These are phyloP conservation scores for Aurinia saxatilis DNA, from an alignment of 345 rosid species.

Conservation along the genomic window DNA sequence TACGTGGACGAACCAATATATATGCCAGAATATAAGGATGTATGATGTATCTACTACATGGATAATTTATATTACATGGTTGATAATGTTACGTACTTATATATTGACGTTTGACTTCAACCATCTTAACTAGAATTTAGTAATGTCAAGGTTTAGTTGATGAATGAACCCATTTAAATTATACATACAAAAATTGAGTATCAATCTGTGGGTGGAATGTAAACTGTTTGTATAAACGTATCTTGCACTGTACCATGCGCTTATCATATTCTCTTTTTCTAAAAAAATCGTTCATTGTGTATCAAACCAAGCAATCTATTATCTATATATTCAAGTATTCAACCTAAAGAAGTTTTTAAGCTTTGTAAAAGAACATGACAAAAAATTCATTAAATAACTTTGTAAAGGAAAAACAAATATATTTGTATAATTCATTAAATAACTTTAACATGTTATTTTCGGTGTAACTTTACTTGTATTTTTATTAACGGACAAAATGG, in stretches of 20 bases:
- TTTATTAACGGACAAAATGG: too few relatives aligned
- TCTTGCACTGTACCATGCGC: too few relatives aligned
- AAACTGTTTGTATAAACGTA: not conserved
- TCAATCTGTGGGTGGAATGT: slow-evolving; percentile 1
- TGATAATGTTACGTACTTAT: slow-evolving; percentile 20
- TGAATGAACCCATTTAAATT: not conserved
- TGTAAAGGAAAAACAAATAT: not conserved
- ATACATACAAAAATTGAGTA: not conserved
- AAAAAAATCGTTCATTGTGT: not conserved
- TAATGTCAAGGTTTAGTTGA: not conserved
- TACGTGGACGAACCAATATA: slow-evolving; percentile 35
- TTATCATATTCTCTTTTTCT: too few relatives aligned
- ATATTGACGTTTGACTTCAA: slow-evolving; percentile 9
- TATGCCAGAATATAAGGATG: slow-evolving; percentile 35
- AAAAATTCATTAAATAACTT: too few relatives aligned
- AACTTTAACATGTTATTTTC: not conserved
- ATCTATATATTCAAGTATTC: not conserved
- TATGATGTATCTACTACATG: not conserved
- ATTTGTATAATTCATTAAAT: not conserved
- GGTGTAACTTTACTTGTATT: not conserved
- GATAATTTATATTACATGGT: not conserved
- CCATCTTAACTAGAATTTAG: too few relatives aligned
- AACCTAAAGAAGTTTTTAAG: not conserved
- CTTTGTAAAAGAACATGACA: too few relatives aligned
- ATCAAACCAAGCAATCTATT: not conserved